Evolutionary conservation across 1,284 basidiomycete genomes (phyloP), one percentile per base, ranked within the genome.

Genomic region (Omphalotus olearius): DNA sequence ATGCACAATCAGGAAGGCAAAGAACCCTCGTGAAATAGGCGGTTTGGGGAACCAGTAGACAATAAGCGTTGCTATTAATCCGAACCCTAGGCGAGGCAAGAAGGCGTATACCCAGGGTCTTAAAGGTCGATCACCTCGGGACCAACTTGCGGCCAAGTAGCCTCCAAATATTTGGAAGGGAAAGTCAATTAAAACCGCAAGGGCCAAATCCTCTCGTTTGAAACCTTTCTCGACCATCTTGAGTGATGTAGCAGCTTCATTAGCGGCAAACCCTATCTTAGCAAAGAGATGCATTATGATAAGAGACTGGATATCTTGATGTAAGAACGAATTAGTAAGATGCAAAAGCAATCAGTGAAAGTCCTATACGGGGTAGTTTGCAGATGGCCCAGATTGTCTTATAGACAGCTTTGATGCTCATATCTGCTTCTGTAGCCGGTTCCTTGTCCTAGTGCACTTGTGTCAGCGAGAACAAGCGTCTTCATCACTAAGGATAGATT

Each of bases 221-320:
- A 99, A 79, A 1, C 96, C 96, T 65, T 98, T 98, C 67, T 99
- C 96, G 43, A 99, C 88, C 69, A 99, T 82, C 67, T 99, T 99
- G 49, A 99, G 79, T 13, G 84, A 87, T 1, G 93, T 96, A 11
- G 89, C 91, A 1, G 93, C 90, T 55, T 99, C 96, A 69, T 95
- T 94, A 26, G 94, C 93, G 57, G 93, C 92, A 69, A 96, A 98
- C 20, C 95, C 96, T 57, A 99, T 80, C 71, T 99, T 99, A 52
- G 92, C 88, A 57, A 98, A 84, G 42, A 97, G 76, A 64, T 98
- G 94, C 61, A 99, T 75, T 49, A 91, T 50, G 53, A 98, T 82
- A 60, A 98, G 86, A 0, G 84, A 79, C 73, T 97, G 96, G 18
- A 99, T 86, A 65, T 99, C 94, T 96, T 67, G 16, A 43, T 18